These are phyloP conservation scores for Adansonia digitata DNA, from an alignment of 345 rosid species.

Conservation along the genomic window DNA sequence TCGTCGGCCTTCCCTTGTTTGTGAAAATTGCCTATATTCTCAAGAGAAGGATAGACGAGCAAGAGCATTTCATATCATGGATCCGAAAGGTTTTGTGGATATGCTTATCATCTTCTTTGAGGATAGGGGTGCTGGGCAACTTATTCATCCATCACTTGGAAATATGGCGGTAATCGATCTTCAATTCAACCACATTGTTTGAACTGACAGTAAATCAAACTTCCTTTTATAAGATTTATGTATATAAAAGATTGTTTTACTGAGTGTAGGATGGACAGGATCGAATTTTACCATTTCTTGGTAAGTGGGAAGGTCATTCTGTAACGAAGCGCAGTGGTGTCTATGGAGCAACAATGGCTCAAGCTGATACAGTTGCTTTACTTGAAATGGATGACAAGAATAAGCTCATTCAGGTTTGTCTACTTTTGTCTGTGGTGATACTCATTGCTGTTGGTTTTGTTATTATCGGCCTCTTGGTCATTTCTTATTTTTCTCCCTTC, in stretches of 20 bases:
- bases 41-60: constrained; percentile 59
- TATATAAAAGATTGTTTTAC: not conserved
- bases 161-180: constrained; percentile 26
- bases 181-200: not conserved
- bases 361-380: constrained; percentile 53
- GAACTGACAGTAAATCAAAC: not conserved
- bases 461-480: not conserved
- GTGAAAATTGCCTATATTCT: constrained; percentile 84
- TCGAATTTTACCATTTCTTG: constrained; percentile 66
- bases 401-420: constrained; percentile 62
- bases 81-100: constrained; percentile 73
- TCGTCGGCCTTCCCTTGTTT: constrained; percentile 63
- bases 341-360: constrained; percentile 77
- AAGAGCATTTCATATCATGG: constrained; percentile 88
- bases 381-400: constrained; percentile 64
- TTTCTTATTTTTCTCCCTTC: not conserved
- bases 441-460: not conserved
- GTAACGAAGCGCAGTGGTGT: constrained; percentile 82
- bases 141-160: constrained; percentile 53
- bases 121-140: constrained; percentile 44
- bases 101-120: constrained; percentile 85
- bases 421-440: not conserved
- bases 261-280: constrained; percentile 41
- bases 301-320: constrained; percentile 87
- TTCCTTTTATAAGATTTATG: not conserved